Base-by-base conservation (phyloP, 129 eudicot species). In the Artemisia argyi region DNA sequence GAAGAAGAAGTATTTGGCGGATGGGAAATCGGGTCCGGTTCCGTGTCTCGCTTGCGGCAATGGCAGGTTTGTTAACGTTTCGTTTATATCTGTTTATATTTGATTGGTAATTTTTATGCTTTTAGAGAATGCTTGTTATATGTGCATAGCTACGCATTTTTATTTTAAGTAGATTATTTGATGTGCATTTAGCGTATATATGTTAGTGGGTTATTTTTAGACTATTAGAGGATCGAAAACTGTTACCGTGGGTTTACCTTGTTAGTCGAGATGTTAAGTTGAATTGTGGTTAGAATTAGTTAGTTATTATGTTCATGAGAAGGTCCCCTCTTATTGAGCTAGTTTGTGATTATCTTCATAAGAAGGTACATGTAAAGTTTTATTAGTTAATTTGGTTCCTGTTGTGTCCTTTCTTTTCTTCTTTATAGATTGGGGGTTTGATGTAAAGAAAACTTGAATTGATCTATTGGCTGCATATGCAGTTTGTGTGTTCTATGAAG, bases 21-120 rank as follows among this genome's bases (percentile, higher is more conserved):
- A 87, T 80, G 97, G 97, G 73, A 90, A 85, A 69, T 89, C 87
- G 48, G 97, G 89, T 56, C 68, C 89, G 68, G 73, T 90, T 62
- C 78, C 75, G 65, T 90, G 97, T 69, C 84, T 90, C 52, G 91
- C 84, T 14, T 90, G 97, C 62, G 69, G 81, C 89, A 84, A 87
- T 69, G 69, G 81, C 88, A 84, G 89, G 95, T 88, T 77, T 82
- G 87, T 56, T 69, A 26, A 22, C 58, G 51, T 69, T 74, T 73
- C 15, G 57, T 59, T 24, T 18, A 2, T 65, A 19, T 5, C 32
- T 16, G 28, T 24, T 4, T 30, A 30, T 30, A 30, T 30, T 3
- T 30, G 35, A 30, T 30, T 30, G 35, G 35, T 30, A 30, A 30
- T 30, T 4, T 30, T 4, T 30, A 30, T 3, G 35, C 35, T 30